phyloP scores from a whole-genome alignment of 345 rosid species.

The Erucastrum elatum region DNA sequence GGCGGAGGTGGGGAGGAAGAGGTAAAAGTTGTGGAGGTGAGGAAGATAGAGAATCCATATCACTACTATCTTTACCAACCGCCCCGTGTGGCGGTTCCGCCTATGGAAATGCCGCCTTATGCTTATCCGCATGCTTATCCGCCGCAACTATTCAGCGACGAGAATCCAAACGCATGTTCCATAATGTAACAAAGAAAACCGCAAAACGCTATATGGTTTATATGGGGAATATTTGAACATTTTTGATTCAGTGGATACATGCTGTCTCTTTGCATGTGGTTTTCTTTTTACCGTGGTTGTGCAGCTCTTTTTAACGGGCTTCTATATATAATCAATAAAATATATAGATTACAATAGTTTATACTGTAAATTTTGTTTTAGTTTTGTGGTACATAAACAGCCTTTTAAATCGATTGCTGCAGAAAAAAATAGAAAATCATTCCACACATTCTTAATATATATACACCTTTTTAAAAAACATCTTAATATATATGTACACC shows the following conservation, averaged over 20 bases:
- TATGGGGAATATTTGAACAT: slow-evolving; percentile 34
- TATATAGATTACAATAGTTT: neutral
- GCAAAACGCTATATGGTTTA: slow-evolving; percentile 29
- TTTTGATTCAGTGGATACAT: slow-evolving; percentile 32
- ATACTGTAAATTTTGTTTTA: neutral
- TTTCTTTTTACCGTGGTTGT: slow-evolving; percentile 8
- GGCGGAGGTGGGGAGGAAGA: slow-evolving; percentile 39
- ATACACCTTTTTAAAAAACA: neutral
- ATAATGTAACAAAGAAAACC: slow-evolving; percentile 53
- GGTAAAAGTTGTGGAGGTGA: slow-evolving; percentile 56
- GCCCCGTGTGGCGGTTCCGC: slow-evolving; percentile 49
- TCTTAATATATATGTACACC: neutral
- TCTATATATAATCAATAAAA: slow-evolving; percentile 24
- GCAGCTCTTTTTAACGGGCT: slow-evolving; percentile 5
- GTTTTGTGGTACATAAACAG: neutral
- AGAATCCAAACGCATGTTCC: slow-evolving; percentile 88
- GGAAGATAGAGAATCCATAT: slow-evolving; percentile 53
- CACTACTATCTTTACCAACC: slow-evolving; percentile 51
- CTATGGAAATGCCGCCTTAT: slow-evolving; percentile 37
- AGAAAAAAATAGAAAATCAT: neutral
- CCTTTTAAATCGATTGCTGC: neutral
- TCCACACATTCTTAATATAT: neutral
- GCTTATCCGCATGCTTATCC: slow-evolving; percentile 46
- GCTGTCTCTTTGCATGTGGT: slow-evolving; percentile 10
- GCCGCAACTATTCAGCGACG: slow-evolving; percentile 85